These are phyloP conservation scores for Saxispiralis lemnorum DNA, from an alignment of 495 filamentous ascomycete genomes.

Conservation along the genomic window DNA sequence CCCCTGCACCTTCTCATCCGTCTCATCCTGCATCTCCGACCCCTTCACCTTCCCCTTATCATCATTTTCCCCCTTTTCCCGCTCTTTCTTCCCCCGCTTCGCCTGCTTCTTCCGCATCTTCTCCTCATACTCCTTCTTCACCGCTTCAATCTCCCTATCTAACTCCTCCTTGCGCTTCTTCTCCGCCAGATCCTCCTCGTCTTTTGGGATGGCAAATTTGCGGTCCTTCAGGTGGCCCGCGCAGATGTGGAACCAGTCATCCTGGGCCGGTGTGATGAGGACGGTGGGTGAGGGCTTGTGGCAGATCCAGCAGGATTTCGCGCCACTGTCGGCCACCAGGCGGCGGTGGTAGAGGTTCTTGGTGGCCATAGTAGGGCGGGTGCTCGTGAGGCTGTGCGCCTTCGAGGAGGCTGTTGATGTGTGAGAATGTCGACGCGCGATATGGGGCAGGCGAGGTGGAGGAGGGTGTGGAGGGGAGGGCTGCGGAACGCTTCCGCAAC, in stretches of 20 bases:
- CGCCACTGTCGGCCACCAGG: constrained; percentile 64
- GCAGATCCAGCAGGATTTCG: constrained; percentile 77
- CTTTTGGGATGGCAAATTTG: constrained; percentile 65
- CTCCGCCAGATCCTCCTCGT: constrained; percentile 47
- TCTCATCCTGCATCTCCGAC: constrained; percentile 12
- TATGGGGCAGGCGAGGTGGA: too few species aligned
- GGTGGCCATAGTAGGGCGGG: background rate
- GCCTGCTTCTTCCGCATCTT: constrained; percentile 58
- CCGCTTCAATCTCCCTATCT: constrained; percentile 31
- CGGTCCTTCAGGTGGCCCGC: constrained; percentile 67
- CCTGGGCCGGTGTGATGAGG: constrained; percentile 76
- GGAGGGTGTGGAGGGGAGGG: too few species aligned
- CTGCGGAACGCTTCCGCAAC: too few species aligned
- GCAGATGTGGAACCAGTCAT: constrained; percentile 95
- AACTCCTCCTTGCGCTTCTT: constrained; percentile 31
- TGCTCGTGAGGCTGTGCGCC: too few species aligned
- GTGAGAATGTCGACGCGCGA: too few species aligned
- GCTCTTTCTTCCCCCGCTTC: constrained; percentile 30
- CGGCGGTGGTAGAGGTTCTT: constrained; percentile 71
- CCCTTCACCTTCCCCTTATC: constrained; percentile 19
- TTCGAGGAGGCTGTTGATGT: too few species aligned
- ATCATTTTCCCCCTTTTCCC: constrained; percentile 22
- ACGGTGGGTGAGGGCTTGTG: constrained; percentile 77
- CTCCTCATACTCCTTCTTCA: constrained; percentile 74
- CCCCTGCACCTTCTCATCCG: constrained; percentile 31